Base-by-base conservation (phyloP, 2,329 filamentous ascomycete genomes). In the Proliferodiscus dingleyae region DNA sequence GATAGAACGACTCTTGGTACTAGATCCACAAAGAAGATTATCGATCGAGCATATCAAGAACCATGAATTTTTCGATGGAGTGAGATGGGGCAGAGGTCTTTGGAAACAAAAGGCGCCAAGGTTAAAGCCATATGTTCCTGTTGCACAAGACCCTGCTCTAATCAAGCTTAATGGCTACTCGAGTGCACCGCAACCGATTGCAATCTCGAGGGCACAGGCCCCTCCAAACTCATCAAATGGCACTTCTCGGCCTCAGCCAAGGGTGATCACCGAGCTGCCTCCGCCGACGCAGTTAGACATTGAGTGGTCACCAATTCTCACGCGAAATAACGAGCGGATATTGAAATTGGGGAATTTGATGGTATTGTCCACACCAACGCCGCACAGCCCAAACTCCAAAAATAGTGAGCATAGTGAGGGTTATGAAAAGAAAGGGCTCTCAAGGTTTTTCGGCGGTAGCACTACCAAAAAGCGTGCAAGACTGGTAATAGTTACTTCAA, bases 201-300 rank as follows among this genome's bases (percentile, higher is more conserved):
- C 61, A 13, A 50, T 57, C 19, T 56, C 52, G 54, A 61, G 53
- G 57, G 58, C 49, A 57, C 61, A 52, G 59, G 49, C 58, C 24
- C 65, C 66, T 45, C 53, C 64, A 21, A 64, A 64, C 49, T 57
- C 59, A 9, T 55, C 36, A 57, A 68, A 66, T 66, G 55, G 68
- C 64, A 42, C 64, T 64, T 60, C 65, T 58, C 49, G 89, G 45
- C 76, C 80, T 8, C 85, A 89, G 24, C 77, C 87, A 2, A 77
- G 89, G 50, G 82, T 96, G 49, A 94, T 98, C 50, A 97, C 93
- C 1, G 93, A 98, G 65, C 75, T 98, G 8, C 89, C 93, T 13
- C 91, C 93, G n/a, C 93, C 93, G 1, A 95, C 87, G 41, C 93
- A 97, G 65, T 73, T 98, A 21, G 93, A 98, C 62, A 95, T 98